phyloP scores from a whole-genome alignment of 2,329 filamentous ascomycete genomes.

The Lachnellula hyalina region DNA sequence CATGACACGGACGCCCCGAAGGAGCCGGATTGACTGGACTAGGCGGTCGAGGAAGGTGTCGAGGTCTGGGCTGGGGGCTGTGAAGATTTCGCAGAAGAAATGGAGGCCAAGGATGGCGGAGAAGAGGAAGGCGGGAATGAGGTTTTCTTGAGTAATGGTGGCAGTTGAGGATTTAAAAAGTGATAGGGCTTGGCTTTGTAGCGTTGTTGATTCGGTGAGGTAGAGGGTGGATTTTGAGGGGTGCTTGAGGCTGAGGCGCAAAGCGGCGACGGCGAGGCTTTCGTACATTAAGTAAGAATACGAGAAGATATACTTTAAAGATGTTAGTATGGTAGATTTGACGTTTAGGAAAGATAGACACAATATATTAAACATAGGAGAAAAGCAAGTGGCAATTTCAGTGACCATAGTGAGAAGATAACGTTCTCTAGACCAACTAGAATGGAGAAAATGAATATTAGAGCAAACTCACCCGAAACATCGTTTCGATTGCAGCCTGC shows the following conservation, averaged over 20 bases:
- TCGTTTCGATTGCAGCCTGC: not conserved
- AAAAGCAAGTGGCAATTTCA: no score
- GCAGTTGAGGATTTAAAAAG: slow-evolving; percentile 27
- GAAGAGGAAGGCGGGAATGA: slow-evolving; percentile 30
- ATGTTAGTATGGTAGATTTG: not conserved
- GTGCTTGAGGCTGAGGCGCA: slow-evolving; percentile 29
- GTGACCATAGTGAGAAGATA: no score
- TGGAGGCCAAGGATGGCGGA: slow-evolving; percentile 31
- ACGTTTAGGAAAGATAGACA: not conserved
- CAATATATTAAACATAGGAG: no score
- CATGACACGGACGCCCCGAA: slow-evolving; percentile 27
- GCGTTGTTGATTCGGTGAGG: slow-evolving; percentile 29
- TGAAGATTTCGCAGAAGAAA: slow-evolving; percentile 34
- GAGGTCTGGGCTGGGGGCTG: slow-evolving; percentile 27
- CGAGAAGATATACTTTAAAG: slow-evolving; percentile 9
- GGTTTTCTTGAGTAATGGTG: slow-evolving; percentile 17
- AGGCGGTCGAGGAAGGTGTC: slow-evolving; percentile 27
- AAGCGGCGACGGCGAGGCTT: slow-evolving; percentile 31
- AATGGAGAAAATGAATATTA: no score
- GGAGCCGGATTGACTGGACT: slow-evolving; percentile 25
- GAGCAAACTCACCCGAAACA: not conserved
- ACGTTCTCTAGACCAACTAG: no score
- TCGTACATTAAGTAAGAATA: slow-evolving; percentile 32
- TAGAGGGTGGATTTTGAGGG: slow-evolving; percentile 23
- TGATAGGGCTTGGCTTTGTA: slow-evolving; percentile 29